Evolutionary conservation across 352 stramenopile genomes (phyloP).

Genomic region (Pythium aphanidermatum): DNA sequence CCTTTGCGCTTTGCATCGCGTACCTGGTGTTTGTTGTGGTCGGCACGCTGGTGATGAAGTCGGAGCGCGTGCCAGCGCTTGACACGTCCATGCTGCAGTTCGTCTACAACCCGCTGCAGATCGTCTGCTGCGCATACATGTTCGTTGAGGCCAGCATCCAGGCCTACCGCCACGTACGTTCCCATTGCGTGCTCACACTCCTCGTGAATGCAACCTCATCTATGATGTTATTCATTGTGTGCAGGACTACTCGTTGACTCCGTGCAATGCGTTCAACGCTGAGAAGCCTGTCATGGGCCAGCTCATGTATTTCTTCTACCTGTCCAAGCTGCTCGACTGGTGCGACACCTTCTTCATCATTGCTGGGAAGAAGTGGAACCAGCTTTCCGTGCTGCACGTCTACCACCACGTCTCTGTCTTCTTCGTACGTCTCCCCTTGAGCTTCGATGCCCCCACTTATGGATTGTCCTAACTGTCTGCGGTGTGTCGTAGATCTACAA

Average conservation of each 20-base stretch:
- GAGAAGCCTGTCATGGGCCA: conserved; percentile 91
- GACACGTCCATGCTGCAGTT: conserved; percentile 89
- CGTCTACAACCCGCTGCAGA: conserved; percentile 96
- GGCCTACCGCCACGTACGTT: conserved; percentile 84
- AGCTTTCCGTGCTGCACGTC: conserved; percentile 93
- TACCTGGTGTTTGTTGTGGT: conserved; percentile 70
- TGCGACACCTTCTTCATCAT: conserved; percentile 98
- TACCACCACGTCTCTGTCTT: conserved; percentile 95
- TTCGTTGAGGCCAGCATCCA: conserved; percentile 91
- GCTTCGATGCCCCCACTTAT: neutral
- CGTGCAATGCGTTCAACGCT: conserved; percentile 90
- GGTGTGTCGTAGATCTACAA: conserved; percentile 76
- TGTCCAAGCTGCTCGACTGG: conserved; percentile 95
- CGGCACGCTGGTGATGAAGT: conserved; percentile 72
- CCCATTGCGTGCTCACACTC: neutral
- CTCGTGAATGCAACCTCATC: neutral
- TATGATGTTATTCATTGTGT: conserved; percentile 2
- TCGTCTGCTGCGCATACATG: conserved; percentile 96
- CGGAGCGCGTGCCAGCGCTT: conserved; percentile 47
- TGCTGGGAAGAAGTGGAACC: conserved; percentile 92
- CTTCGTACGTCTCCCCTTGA: conserved; percentile 26
- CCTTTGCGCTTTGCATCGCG: conserved; percentile 47
- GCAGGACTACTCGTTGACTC: conserved; percentile 81
- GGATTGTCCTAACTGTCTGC: neutral
- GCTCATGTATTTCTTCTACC: conserved; percentile 98